These are phyloP conservation scores for Phaeosphaeria sp. DNA, from an alignment of 2,329 filamentous ascomycete species.

Conservation along the genomic window DNA sequence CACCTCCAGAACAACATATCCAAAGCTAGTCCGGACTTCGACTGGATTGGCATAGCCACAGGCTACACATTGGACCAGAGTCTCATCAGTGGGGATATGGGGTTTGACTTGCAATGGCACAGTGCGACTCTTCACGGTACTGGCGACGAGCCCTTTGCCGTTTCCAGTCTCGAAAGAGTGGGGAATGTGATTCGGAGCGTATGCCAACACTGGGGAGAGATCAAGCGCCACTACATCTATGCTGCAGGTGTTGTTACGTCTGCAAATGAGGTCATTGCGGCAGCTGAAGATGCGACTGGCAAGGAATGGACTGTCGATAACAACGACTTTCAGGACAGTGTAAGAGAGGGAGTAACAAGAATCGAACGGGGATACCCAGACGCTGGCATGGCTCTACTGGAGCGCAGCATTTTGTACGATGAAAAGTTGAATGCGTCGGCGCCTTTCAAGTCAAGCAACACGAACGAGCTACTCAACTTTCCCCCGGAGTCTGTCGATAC, in stretches of 20 bases:
- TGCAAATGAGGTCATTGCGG: slow-evolving; percentile 40
- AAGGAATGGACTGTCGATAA: slow-evolving; percentile 41
- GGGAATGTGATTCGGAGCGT: slow-evolving; percentile 36
- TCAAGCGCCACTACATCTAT: slow-evolving; percentile 48
- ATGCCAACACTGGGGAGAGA: slow-evolving; percentile 38
- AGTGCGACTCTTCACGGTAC: slow-evolving; percentile 48
- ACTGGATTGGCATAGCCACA: slow-evolving; percentile 46
- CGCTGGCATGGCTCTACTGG: slow-evolving; percentile 48
- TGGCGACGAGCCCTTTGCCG: slow-evolving; percentile 45
- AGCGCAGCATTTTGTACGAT: slow-evolving; percentile 49
- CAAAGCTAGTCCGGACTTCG: slow-evolving; percentile 19
- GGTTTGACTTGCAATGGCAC: slow-evolving; percentile 50
- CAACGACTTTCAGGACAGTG: slow-evolving; percentile 42
- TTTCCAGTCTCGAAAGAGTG: slow-evolving; percentile 41
- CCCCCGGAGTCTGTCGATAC: slow-evolving; percentile 22
- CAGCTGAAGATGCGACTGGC: slow-evolving; percentile 34
- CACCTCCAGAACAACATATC: slow-evolving; percentile 31
- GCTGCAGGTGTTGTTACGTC: slow-evolving; percentile 40
- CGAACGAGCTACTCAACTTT: slow-evolving; percentile 24
- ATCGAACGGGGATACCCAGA: slow-evolving; percentile 48
- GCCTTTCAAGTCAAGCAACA: slow-evolving; percentile 36
- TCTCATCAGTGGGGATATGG: slow-evolving; percentile 43
- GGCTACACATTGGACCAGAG: slow-evolving; percentile 42
- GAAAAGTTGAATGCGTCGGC: slow-evolving; percentile 26
- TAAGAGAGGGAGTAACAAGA: slow-evolving; percentile 43